Base-by-base conservation (phyloP, 2,329 filamentous ascomycete genomes). In the Tolypocladium album region DNA sequence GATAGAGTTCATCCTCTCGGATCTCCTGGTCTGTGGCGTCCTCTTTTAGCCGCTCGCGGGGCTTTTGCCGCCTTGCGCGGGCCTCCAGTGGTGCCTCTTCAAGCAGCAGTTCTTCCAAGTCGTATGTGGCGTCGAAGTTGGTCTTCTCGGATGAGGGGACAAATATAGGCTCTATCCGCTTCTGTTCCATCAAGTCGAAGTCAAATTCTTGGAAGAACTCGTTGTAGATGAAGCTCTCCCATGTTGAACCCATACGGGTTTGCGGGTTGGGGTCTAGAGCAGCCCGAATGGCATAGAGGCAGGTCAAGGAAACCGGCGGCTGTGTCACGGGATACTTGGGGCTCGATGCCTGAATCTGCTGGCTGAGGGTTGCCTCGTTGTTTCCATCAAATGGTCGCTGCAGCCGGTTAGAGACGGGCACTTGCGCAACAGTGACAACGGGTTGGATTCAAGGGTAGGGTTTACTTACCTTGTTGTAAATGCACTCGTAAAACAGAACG, bases 401-500 rank as follows among this genome's bases (percentile, higher is more conserved):
- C 45, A 42, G 57, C 31, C 13, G 34, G 45, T 64, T 65, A 58
- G 34, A 52, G n/a, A 56, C 15, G n/a, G 53, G 52, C 3, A 5
- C 12, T 20, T 13, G 2, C 50, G 9, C 27, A 9, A 17, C 20
- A 15, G 20, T 9, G 17, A 1, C 9, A 4, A n/a, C 13, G 15
- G 15, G 13, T 20, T 11, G 24, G 5, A 5, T 13, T 20, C 24
- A 27, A 31, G 6, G 7, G 9, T 27, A n/a, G 31, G 27, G 27
- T 11, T 9, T 58, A 71, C 80, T 58, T 75, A 92, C 91, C 87
- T 95, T 97, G 78, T 95, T 96, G 78, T 97, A 99, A 65, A 99
- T 97, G 81, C 94, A 97, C 74, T 99, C 94, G 74, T 97, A 99
- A 74, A 97, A 97, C n/a, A 96, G 83, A 55, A 99, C 94, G 56